Evolutionary conservation across 2,329 filamentous ascomycete genomes (phyloP).

Genomic region (Phialocephala sp.): DNA sequence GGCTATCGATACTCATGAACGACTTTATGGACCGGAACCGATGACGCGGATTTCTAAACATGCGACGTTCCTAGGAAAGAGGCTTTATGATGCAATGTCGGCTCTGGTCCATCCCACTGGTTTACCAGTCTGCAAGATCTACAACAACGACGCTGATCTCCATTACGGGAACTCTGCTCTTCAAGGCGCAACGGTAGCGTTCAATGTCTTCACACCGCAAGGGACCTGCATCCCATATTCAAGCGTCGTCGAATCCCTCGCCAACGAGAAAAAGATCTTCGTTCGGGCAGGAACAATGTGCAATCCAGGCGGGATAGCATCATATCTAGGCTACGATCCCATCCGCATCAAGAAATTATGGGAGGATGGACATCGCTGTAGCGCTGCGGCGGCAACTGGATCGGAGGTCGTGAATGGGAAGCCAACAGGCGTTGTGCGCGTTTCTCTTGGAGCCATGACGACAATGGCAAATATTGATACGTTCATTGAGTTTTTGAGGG

Average conservation of each 20-base stretch:
- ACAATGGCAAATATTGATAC: constrained; percentile 71
- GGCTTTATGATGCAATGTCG: constrained; percentile 62
- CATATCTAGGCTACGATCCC: constrained; percentile 69
- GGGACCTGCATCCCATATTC: constrained; percentile 77
- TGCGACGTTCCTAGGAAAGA: constrained; percentile 64
- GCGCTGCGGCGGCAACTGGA: constrained; percentile 69
- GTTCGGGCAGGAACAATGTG: constrained; percentile 86
- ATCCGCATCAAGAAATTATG: constrained; percentile 85
- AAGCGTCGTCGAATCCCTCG: constrained; percentile 83
- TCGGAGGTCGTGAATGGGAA: constrained; percentile 81
- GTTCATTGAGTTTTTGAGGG: constrained; percentile 69
- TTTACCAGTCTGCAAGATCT: constrained; percentile 30
- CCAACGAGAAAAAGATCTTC: constrained; percentile 79
- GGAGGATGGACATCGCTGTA: constrained; percentile 81
- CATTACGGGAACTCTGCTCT: constrained; percentile 39
- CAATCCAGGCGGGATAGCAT: constrained; percentile 84
- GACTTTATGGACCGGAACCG: constrained; percentile 64
- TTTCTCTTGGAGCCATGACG: constrained; percentile 88
- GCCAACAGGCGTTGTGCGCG: constrained; percentile 82
- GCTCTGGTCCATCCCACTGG: constrained; percentile 69
- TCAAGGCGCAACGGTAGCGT: constrained; percentile 75
- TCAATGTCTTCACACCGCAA: constrained; percentile 73
- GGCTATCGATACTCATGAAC: constrained; percentile 70
- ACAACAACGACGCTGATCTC: constrained; percentile 41
- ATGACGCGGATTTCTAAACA: constrained; percentile 73